Percentiles rank a stretch among this genome's conserved stretches.
phyloP scores from a whole-genome alignment of 2,329 filamentous ascomycete species.

The Periconia digitata region DNA sequence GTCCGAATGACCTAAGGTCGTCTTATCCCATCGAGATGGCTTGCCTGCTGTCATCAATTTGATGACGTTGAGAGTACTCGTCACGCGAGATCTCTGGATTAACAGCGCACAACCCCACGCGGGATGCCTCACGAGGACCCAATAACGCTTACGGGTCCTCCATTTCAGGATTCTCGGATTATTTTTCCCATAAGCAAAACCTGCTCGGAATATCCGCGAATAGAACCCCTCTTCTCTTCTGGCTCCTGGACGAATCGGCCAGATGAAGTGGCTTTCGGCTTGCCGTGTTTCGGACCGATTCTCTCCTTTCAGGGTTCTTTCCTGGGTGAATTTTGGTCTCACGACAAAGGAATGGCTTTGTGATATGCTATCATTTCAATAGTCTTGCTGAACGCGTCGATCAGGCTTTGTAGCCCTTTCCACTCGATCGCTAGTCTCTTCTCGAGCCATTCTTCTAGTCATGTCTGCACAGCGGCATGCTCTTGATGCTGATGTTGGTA shows the following conservation, averaged over 20 bases:
- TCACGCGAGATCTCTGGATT: constrained; percentile 9
- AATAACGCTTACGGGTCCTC: not conserved
- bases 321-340: constrained; percentile 5
- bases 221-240: not conserved
- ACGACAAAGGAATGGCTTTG: constrained; percentile 9
- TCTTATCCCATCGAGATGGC: not conserved
- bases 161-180: not conserved
- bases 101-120: not conserved
- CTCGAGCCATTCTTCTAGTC: constrained; percentile 15
- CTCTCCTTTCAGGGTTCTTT: not conserved
- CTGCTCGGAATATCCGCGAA: not conserved
- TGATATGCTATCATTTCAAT: constrained; percentile 10
- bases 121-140: not conserved
- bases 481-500: constrained; percentile 32
- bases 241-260: not conserved
- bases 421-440: constrained; percentile 6
- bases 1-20: not conserved
- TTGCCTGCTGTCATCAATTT: not conserved
- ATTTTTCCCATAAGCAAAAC: not conserved
- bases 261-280: not conserved
- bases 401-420: constrained; percentile 4
- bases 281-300: not conserved
- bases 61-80: constrained; percentile 16
- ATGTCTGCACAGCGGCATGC: constrained; percentile 36
- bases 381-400: constrained; percentile 7